Conservation (phyloP, 225 moss, liverwort and hornwort species). For the Pseudisothecium myosuroides region DNA sequence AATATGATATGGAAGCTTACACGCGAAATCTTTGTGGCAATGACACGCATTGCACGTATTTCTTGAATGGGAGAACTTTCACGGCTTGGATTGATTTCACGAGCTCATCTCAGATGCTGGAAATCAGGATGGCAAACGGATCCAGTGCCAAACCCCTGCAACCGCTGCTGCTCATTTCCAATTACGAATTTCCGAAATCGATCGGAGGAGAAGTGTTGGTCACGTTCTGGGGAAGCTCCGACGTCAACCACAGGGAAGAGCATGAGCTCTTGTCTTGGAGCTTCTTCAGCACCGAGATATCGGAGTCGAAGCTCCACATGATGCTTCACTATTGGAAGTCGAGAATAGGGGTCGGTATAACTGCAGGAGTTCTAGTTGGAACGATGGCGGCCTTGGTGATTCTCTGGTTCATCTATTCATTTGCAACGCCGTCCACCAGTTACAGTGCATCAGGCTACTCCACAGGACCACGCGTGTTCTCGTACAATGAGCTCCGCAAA, state of each 20-base stretch:
- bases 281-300: neutral
- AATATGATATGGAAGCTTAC: no score
- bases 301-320: neutral
- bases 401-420: no score
- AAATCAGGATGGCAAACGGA: no score
- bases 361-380: neutral
- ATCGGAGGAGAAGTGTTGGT: neutral
- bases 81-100: neutral
- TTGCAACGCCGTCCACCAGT: no score
- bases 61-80: neutral
- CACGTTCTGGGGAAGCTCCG: neutral
- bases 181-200: neutral
- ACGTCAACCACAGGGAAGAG: neutral
- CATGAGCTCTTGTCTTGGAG: neutral
- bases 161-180: neutral
- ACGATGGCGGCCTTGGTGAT: no score
- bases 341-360: neutral
- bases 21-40: no score
- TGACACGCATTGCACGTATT: no score
- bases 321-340: neutral
- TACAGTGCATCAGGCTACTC: no score
- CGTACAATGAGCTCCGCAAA: no score
- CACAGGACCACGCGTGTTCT: no score
- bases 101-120: neutral
- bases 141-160: neutral